Base-by-base conservation (phyloP, 352 stramenopile species). In the Pythium oligandrum region DNA sequence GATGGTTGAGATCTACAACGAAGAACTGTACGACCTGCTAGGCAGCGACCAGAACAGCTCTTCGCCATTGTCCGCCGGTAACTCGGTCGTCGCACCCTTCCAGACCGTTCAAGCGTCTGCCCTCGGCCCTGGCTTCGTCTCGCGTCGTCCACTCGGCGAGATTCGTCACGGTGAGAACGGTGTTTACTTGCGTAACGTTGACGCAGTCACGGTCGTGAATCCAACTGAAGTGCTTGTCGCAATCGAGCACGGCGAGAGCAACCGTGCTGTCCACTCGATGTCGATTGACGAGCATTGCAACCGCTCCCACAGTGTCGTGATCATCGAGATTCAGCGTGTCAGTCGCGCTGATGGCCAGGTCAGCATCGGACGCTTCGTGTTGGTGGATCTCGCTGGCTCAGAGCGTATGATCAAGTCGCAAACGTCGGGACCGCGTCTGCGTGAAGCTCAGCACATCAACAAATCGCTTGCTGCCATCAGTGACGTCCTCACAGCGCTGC, bases 1-100 rank as follows among this genome's bases (percentile, higher is more conserved):
- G 59, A 75, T 90, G 50, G 78, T 95, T 26, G 80, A 95, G 63
- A 77, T 95, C 48, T 92, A 95, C 66, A 95, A 95, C 54, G 84
- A 95, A 55, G 83, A 95, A 48, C 73, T 93, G 46, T 86, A 84
- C 38, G 84, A 95, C 43, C 56, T 95, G 17, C 55, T 95, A 2
- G 26, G 66, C 9, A 17, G 44, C 45, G 34, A 38, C 39, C 17
- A 54, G 38, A 33, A 46, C 32, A 44, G 45, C 10, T 52, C 53
- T n/a, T 47, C 53, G 4, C 34, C 36, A 6, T 57, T 40, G 4
- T 50, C 6, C 17, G 43, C 9, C 47, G 35, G 11, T 6, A 4
- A 9, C 10, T 6, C 35, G 30, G 44, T 69, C 34, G 40, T 68
- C 37, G 53, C 58, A 47, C 61, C 61, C 12, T 68, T 68, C 39